phyloP scores from a whole-genome alignment of 2,329 filamentous ascomycete species.

The Podosphaera fusca region DNA sequence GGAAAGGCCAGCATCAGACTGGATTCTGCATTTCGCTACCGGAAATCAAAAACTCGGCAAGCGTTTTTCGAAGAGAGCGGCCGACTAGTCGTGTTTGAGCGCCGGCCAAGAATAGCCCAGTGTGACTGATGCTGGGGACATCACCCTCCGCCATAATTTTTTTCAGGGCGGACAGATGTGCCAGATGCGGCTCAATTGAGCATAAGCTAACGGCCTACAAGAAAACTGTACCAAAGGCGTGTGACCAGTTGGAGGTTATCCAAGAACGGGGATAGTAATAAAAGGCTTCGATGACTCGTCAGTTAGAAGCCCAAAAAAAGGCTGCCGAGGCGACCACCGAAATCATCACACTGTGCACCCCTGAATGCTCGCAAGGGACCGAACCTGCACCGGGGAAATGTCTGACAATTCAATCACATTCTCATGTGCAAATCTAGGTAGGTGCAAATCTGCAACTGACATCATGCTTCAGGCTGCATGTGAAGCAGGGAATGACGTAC shows the following conservation, averaged over 20 bases:
- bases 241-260: background rate
- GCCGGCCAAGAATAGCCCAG: background rate
- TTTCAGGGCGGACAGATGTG: background rate
- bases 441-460: background rate
- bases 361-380: background rate
- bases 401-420: background rate
- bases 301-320: background rate
- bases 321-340: background rate
- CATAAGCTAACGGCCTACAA: background rate
- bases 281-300: background rate
- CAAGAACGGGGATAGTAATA: background rate
- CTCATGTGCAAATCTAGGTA: background rate
- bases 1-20: background rate
- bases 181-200: background rate
- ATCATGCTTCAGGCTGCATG: background rate
- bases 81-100: background rate
- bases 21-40: background rate
- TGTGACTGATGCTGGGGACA: background rate
- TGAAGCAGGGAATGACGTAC: background rate
- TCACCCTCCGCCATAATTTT: background rate
- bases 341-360: background rate
- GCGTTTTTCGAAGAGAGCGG: background rate
- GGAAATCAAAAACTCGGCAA: background rate
- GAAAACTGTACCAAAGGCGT: background rate
- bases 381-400: background rate